Percentiles rank a stretch among this genome's conserved stretches.
Evolutionary conservation across 1,284 basidiomycete genomes (phyloP).

Genomic region (Ustilago bromivora): DNA sequence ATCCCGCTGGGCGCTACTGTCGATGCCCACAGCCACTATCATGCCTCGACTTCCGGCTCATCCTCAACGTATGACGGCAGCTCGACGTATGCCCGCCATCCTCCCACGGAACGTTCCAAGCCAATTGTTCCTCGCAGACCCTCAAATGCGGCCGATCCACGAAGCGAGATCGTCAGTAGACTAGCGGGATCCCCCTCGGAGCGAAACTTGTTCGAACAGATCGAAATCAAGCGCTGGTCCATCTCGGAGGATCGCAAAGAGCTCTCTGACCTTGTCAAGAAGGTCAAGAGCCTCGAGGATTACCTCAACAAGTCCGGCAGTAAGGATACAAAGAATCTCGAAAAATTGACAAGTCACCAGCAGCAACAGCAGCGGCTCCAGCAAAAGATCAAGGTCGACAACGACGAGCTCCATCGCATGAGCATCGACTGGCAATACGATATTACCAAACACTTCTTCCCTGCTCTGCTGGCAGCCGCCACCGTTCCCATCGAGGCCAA

Average conservation of each 20-base stretch:
- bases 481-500: conserved; percentile 13
- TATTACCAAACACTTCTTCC: conserved; percentile 5
- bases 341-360: conserved; percentile 17
- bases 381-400: conserved; percentile 17
- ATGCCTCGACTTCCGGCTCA: conserved; percentile 14
- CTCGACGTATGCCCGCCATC: background rate
- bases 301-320: conserved; percentile 10
- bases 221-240: conserved; percentile 17
- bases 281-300: conserved; percentile 12
- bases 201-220: conserved; percentile 18
- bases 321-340: conserved; percentile 5
- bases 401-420: conserved; percentile 17
- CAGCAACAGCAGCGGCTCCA: background rate
- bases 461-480: background rate
- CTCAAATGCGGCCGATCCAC: conserved; percentile 3
- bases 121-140: background rate
- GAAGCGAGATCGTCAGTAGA: conserved; percentile 11
- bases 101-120: conserved; percentile 2
- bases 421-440: conserved; percentile 14
- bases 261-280: conserved; percentile 18
- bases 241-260: conserved; percentile 20
- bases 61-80: conserved; percentile 8
- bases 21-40: background rate
- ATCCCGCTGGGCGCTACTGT: background rate
- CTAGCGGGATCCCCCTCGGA: conserved; percentile 6